A percentile compares a stretch with the other conserved stretches of the same genome.
Evolutionary conservation across 2,329 filamentous ascomycete genomes (phyloP).

Genomic region (Calonectria fujianensis): DNA sequence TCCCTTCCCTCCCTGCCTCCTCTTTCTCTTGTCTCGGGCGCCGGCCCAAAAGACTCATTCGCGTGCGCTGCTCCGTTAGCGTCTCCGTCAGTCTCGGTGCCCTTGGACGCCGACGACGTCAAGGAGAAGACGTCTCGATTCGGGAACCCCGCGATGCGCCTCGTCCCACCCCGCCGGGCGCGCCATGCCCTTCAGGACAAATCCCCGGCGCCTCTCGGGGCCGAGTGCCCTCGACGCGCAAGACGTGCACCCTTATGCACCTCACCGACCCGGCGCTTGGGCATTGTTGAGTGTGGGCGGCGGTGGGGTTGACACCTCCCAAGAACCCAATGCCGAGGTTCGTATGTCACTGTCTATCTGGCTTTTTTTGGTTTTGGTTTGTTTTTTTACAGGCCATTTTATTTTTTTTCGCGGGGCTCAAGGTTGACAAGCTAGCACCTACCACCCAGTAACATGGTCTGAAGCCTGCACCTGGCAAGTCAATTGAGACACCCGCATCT

Average conservation of each 20-base stretch:
- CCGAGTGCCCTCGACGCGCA: conserved; percentile 25
- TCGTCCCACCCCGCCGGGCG: conserved; percentile 43
- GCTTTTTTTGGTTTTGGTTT: not conserved
- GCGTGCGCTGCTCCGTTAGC: not conserved
- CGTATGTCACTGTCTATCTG: not conserved
- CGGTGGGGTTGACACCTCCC: not conserved
- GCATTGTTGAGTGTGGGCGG: not conserved
- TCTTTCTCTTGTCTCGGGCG: conserved; percentile 7
- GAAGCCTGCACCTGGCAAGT: not conserved
- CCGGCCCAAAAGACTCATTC: conserved; percentile 13
- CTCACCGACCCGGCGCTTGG: conserved; percentile 12
- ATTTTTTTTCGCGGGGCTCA: not conserved
- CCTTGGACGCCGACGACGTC: conserved; percentile 18
- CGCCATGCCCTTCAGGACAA: conserved; percentile 54
- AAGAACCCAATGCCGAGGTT: conserved; percentile 42
- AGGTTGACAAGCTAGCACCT: not conserved
- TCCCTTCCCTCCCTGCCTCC: not conserved
- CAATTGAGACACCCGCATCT: not conserved
- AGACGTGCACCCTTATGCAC: conserved; percentile 10
- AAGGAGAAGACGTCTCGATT: conserved; percentile 26
- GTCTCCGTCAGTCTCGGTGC: conserved; percentile 1
- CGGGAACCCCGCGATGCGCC: conserved; percentile 34
- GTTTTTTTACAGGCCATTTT: not conserved
- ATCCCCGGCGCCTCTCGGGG: conserved; percentile 39
- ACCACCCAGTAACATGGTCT: not conserved